phyloP scores from a whole-genome alignment of 225 moss, liverwort and hornwort genomes.

The Pseudisothecium myosuroides region DNA sequence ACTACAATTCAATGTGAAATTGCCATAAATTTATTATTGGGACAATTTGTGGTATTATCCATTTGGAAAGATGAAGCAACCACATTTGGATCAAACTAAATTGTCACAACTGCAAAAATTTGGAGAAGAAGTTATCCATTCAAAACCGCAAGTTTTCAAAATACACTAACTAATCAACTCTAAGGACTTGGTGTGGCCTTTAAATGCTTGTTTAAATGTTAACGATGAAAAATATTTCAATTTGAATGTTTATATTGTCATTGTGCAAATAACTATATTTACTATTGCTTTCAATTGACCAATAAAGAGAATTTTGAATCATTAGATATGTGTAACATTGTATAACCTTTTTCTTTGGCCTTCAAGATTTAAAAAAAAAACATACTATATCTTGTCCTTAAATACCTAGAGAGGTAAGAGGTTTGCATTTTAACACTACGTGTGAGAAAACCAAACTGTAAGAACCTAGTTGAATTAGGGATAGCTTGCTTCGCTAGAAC shows the following conservation, averaged over 20 bases:
- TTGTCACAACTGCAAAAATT: not conserved
- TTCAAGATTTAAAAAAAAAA: fast-evolving
- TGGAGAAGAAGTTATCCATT: too few relatives aligned
- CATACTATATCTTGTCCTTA: not conserved
- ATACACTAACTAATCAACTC: not conserved
- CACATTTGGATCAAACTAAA: not conserved
- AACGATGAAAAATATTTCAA: not conserved
- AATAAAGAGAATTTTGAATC: not conserved
- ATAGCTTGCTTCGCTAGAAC: fast-evolving
- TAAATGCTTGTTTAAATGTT: too few relatives aligned
- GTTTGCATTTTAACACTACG: too few relatives aligned
- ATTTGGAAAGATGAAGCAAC: not conserved
- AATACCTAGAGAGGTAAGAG: fast-evolving
- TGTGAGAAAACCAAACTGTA: not conserved
- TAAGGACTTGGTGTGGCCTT: not conserved
- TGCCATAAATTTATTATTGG: not conserved
- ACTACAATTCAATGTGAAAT: too few relatives aligned
- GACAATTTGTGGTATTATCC: not conserved
- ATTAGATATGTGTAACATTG: not conserved
- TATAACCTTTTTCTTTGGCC: fast-evolving
- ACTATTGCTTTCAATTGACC: not conserved
- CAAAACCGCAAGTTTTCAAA: not conserved
- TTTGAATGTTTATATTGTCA: not conserved
- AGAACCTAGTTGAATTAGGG: fast-evolving
- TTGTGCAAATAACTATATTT: not conserved